Percentiles rank a stretch among this genome's conserved stretches.
Conservation (phyloP, 2,329 filamentous ascomycete genomes). For the Fusarium odoratissimum region DNA sequence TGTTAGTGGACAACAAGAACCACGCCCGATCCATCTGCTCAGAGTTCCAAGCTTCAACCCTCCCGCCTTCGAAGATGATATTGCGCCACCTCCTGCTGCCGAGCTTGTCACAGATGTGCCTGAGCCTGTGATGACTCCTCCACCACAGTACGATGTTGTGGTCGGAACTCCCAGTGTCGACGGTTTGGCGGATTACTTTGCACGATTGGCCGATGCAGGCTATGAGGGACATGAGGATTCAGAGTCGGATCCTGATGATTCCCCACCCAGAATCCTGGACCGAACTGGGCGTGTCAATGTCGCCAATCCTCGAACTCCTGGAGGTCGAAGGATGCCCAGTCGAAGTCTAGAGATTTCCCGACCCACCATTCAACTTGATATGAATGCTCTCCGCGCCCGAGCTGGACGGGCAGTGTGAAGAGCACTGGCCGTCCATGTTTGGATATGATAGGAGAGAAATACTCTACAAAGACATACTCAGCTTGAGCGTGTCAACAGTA, state of each 20-base stretch:
- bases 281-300: constrained; percentile 68
- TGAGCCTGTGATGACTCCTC: constrained; percentile 74
- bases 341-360: constrained; percentile 67
- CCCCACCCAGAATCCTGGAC: constrained; percentile 59
- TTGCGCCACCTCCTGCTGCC: constrained; percentile 51
- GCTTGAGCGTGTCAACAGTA: not conserved
- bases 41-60: constrained; percentile 89
- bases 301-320: constrained; percentile 66
- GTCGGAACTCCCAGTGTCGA: constrained; percentile 76
- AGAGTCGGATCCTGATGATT: constrained; percentile 57
- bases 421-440: constrained; percentile 39
- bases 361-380: constrained; percentile 45
- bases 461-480: not conserved
- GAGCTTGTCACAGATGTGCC: constrained; percentile 39
- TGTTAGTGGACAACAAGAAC: constrained; percentile 48
- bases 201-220: constrained; percentile 79
- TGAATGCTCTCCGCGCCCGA: constrained; percentile 41
- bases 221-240: constrained; percentile 55
- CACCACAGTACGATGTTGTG: constrained; percentile 85
- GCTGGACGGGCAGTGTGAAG: constrained; percentile 42
- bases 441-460: constrained; percentile 18
- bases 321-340: constrained; percentile 64
- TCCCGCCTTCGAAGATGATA: constrained; percentile 84
- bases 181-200: constrained; percentile 87
- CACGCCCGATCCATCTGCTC: constrained; percentile 85